Evolutionary conservation across 768 basidiomycete species (phyloP), one percentile per base, ranked within the genome.

Genomic region (Neoboletus magnificus): DNA sequence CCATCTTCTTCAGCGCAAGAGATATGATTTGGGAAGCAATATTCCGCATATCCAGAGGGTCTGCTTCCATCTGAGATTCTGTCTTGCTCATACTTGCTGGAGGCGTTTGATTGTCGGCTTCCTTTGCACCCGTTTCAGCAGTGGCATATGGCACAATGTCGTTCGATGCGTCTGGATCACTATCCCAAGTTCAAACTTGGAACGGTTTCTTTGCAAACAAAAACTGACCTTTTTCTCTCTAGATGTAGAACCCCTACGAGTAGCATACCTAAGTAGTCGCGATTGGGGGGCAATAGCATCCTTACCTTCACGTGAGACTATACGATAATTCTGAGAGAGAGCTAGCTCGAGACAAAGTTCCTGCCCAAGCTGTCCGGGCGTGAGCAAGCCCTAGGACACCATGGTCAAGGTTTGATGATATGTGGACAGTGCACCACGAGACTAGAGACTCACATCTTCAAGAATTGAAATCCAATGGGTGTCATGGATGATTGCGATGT

Each of bases 401-500:
- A 5, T 15, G 40, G 10, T 33, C 32, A 18, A 36, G 10, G 13
- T 52, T 29, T 20, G 12, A 11, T 16, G 12, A 11, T 16, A 8
- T 22, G 20, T n/a, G n/a, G 11, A 18, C 13, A 41, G 9, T 16
- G 4, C 7, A 45, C 20, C 20, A 25, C 30, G 27, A 39, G 29
- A 30, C 2, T 3, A n/a, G 44, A 2, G 35, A 32, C 52, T 9
- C 22, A 55, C 54, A 7, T 54, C 36, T 39, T 54, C 54, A 16
- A 55, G 51, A n/a, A 55, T 36, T 25, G 51, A 54, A 23, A 45
- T 55, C 54, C 55, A 61, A 41, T 36, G 33, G 23, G 20, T 40
- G 22, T 57, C 57, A 1, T 56, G 48, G 18, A 55, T 51, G 36
- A 58, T 47, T 18, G 57, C 54, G 11, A 58, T 27, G 22, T 49